Base-by-base conservation (phyloP, 495 filamentous ascomycete species). In the Tetracladium setigerum region DNA sequence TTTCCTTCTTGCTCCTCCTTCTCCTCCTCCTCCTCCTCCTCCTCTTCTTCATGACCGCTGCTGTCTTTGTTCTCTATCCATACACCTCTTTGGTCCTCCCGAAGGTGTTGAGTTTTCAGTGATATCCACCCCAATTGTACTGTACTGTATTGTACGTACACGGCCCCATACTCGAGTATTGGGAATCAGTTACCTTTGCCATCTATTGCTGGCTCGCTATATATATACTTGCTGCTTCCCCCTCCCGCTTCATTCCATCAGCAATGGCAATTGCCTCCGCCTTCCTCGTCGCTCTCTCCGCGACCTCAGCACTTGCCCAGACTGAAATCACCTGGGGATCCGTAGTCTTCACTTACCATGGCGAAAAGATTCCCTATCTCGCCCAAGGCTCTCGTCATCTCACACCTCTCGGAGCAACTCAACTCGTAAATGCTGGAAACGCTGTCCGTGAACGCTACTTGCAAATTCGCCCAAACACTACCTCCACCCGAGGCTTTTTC, bases 381-480 rank as follows among this genome's bases (percentile, higher is more conserved):
- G 46, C 70, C 7, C 52, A 57, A 10, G n/a, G 15, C 13, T 39
- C 50, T 6, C 56, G 66, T 2, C 64, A 44, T 1, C 63, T 87
- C 47, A 82, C 80, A 5, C 59, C 76, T 1, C 65, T 80, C 16
- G 84, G 84, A 15, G 79, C 81, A 17, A 72, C 67, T 38, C 74
- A 83, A 50, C 39, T 77, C 12, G 70, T 68, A 46, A 46, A 61
- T 10, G 71, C 77, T 1, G 83, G 81, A 12, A 43, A 62, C 12
- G 57, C 65, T 24, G 74, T 82, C 47, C 69, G 79, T 30, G 49
- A 62, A 40, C 69, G 76, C 35, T 81, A 81, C 55, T 60, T 81
- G 18, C 11, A 15, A 12, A 12, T 38, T 13, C 31, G 48, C 4
- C 12, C 11, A 2, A 49, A 63, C 47, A 48, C 51, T 2, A 40